A percentile compares a stretch with the other conserved stretches of the same genome.
These are phyloP conservation scores for Royoungia palumana DNA, from an alignment of 768 basidiomycete genomes.

Conservation along the genomic window DNA sequence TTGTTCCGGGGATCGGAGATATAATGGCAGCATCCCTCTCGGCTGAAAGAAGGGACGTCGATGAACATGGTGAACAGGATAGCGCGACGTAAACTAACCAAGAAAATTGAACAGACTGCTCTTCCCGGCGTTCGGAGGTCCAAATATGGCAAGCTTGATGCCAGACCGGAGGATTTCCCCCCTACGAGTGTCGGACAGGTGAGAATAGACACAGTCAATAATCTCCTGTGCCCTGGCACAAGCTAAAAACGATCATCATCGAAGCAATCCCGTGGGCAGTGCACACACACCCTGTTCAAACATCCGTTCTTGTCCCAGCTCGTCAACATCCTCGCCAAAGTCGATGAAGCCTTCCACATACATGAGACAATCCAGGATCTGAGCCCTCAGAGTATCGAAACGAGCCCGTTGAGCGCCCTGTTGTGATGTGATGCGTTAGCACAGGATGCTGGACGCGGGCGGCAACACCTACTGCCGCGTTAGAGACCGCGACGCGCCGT, in stretches of 20 bases:
- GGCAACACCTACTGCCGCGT: constrained; percentile 55
- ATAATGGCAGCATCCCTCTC: constrained; percentile 89
- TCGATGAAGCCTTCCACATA: constrained; percentile 88
- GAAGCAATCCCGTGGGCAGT: neutral
- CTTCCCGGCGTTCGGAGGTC: constrained; percentile 94
- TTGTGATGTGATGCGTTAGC: neutral
- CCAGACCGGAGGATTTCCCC: constrained; percentile 85
- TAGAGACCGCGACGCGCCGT: constrained; percentile 65
- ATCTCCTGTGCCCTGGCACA: constrained; percentile 47
- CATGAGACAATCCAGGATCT: constrained; percentile 71
- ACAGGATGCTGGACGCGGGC: neutral
- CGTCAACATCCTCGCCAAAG: constrained; percentile 84
- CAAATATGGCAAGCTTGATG: constrained; percentile 82
- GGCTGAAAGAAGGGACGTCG: constrained; percentile 41
- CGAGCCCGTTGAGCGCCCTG: constrained; percentile 62
- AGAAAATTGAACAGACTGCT: constrained; percentile 84
- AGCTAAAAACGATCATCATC: constrained; percentile 38
- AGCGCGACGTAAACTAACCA: constrained; percentile 39
- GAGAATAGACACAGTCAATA: constrained; percentile 46
- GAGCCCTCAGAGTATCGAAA: constrained; percentile 60
- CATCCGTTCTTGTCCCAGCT: constrained; percentile 74
- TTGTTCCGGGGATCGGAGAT: constrained; percentile 84
- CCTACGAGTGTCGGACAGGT: constrained; percentile 67
- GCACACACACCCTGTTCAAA: constrained; percentile 57
- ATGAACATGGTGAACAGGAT: neutral